Percentiles rank a stretch among this genome's conserved stretches.
These are phyloP conservation scores for Populus ilicifolia DNA, from an alignment of 345 rosid species.

Conservation along the genomic window DNA sequence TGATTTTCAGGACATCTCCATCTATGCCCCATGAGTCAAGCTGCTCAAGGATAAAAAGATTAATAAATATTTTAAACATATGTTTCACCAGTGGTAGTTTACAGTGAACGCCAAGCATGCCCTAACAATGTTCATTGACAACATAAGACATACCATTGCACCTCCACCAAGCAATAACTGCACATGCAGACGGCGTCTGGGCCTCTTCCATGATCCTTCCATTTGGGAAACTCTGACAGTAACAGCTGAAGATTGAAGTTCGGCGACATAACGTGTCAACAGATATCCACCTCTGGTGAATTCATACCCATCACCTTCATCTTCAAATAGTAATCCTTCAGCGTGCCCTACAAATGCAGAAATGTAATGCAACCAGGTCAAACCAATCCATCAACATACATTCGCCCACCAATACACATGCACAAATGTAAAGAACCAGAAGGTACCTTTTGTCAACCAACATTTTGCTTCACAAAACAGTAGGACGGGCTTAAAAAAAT, in stretches of 20 bases:
- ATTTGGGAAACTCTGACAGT: constrained; percentile 52
- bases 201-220: constrained; percentile 85
- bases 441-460: neutral
- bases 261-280: constrained; percentile 61
- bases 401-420: neutral
- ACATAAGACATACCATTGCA: constrained; percentile 52
- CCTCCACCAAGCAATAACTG: constrained; percentile 74
- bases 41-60: constrained; percentile 34
- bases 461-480: neutral
- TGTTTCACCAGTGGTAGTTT: neutral
- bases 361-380: neutral
- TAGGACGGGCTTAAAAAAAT: neutral
- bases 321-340: constrained; percentile 70
- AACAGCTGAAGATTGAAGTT: constrained; percentile 52
- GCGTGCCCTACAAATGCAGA: constrained; percentile 55
- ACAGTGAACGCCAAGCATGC: neutral
- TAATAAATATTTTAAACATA: neutral
- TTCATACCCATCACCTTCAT: constrained; percentile 88
- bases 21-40: constrained; percentile 80
- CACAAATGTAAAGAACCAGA: too few species aligned
- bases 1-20: constrained; percentile 64
- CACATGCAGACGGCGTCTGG: constrained; percentile 61
- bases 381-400: neutral
- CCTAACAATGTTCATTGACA: neutral
- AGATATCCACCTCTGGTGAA: constrained; percentile 59